A percentile compares a stretch with the other conserved stretches of the same genome.
Evolutionary conservation across 2,329 filamentous ascomycete species (phyloP).

Genomic region (Colletotrichum eleusines): DNA sequence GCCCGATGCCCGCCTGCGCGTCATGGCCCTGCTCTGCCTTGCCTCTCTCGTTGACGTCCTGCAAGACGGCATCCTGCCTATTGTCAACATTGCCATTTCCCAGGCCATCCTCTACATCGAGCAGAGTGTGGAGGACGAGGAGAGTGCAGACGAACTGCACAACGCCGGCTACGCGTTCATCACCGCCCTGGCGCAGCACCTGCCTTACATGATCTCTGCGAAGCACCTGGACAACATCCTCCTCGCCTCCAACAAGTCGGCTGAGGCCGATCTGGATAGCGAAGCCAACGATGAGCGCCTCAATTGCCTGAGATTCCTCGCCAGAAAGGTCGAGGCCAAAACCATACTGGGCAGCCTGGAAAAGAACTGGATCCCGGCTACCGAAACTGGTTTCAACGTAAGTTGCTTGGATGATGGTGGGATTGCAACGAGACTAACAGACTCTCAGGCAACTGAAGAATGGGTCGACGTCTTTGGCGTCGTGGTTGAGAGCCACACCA

Average conservation of each 20-base stretch:
- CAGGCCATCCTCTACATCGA: conserved; percentile 79
- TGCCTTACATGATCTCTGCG: conserved; percentile 90
- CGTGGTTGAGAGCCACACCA: conserved; percentile 82
- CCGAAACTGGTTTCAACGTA: conserved; percentile 71
- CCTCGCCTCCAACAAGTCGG: conserved; percentile 78
- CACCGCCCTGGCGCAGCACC: conserved; percentile 80
- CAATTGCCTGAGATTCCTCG: conserved; percentile 79
- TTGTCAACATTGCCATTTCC: conserved; percentile 81
- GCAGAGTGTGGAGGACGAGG: conserved; percentile 68
- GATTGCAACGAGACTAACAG: conserved; percentile 2
- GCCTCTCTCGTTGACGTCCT: conserved; percentile 91
- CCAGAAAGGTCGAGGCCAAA: conserved; percentile 81
- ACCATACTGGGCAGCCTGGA: conserved; percentile 81
- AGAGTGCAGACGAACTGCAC: conserved; percentile 74
- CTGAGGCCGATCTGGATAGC: conserved; percentile 69
- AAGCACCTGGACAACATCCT: conserved; percentile 80
- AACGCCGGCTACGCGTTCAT: conserved; percentile 87
- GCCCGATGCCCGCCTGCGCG: conserved; percentile 76
- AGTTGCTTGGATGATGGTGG: conserved; percentile 47
- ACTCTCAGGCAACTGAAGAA: conserved; percentile 71
- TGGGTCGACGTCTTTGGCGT: conserved; percentile 76
- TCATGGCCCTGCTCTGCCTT: conserved; percentile 89
- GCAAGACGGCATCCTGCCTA: conserved; percentile 85
- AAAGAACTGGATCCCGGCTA: conserved; percentile 77
- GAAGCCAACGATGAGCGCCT: conserved; percentile 74